Base-by-base conservation (phyloP, 352 stramenopile species). In the Phytophthora vignae region DNA sequence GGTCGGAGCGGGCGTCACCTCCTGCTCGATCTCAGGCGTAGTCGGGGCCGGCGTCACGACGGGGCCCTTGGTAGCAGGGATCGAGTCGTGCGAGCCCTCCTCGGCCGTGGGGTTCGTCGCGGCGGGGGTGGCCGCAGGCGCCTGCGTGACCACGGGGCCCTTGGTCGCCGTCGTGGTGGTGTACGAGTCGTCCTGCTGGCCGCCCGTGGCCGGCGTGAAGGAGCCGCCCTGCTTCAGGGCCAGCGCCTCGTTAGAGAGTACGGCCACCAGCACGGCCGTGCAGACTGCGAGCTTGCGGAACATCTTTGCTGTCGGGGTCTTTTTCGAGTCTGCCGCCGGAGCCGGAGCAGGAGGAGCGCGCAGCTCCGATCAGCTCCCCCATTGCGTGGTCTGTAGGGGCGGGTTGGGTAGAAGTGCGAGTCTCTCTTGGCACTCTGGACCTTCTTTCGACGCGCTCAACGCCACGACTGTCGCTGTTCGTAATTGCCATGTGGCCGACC, bases 251-350 rank as follows among this genome's bases (percentile, higher is more conserved):
- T 81, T 76, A 56, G 70, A 79, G 70, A 73, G 77, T 77, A 84
- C 76, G 66, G 70, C 81, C 60, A 77, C 65, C 25, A 81, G 61
- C 71, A 75, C 74, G 71, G 60, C 77, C 74, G 64, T 85, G 65
- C 67, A 84, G 71, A 76, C 73, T 54, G 70, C 70, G 27, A 81
- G 42, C 53, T 77, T 77, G 42, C 66, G 67, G 67, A 84, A 84
- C 77, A 84, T 84, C 57, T 78, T 76, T 60, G 66, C 65, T 70
- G 69, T 76, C 54, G 56, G 33, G 53, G 69, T 81, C 65, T 78
- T 78, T 81, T 81, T 81, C 65, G 55, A 81, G 70, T 81, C 61
- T 81, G 74, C 40, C 46, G 64, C 25, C 54, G n/a, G 56, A 56
- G 25, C 46, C 25, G 54, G 33, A 60, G 67, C 48, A 6, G 19